Percentiles rank a stretch among this genome's conserved stretches.
Conservation (phyloP, 768 basidiomycete species). For the Tricholoma matsutake region DNA sequence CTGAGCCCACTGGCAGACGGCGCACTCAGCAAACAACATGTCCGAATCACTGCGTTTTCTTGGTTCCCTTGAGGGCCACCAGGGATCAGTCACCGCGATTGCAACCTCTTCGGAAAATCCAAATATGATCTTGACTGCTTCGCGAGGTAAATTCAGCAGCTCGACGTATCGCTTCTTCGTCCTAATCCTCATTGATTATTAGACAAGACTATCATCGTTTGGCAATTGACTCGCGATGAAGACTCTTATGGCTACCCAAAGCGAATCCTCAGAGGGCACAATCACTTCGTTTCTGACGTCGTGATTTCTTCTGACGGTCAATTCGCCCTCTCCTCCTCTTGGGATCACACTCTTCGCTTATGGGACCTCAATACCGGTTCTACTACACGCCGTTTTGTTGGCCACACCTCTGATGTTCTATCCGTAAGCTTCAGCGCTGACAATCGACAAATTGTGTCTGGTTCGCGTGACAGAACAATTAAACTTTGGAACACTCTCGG, state of each 20-base stretch:
- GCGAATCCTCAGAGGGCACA: conserved; percentile 96
- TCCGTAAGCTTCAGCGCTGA: conserved; percentile 99
- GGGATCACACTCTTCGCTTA: conserved; percentile 99
- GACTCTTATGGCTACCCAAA: conserved; percentile 94
- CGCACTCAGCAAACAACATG: conserved; percentile 48
- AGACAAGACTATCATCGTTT: conserved; percentile 99
- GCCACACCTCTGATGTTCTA: conserved; percentile 96
- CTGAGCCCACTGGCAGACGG: conserved; percentile 25
- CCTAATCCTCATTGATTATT: conserved; percentile 24
- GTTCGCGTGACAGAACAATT: conserved; percentile 94
- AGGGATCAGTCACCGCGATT: conserved; percentile 98
- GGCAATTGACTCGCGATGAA: conserved; percentile 95
- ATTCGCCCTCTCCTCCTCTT: conserved; percentile 97
- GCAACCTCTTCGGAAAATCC: conserved; percentile 99
- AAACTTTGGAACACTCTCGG: conserved; percentile 99
- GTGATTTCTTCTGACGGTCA: conserved; percentile 99
- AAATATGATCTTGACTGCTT: conserved; percentile 98
- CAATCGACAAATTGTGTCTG: conserved; percentile 99
- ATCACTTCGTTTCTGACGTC: conserved; percentile 98
- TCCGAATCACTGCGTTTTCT: conserved; percentile 86
- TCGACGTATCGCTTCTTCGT: conserved; percentile 3
- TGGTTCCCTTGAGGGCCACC: conserved; percentile 89
- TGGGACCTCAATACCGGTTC: conserved; percentile 99
- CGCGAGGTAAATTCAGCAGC: conserved; percentile 66
- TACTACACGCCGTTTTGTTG: conserved; percentile 96